Conservation (phyloP, 208 protist genomes). For the Blechomonas ayalai region DNA sequence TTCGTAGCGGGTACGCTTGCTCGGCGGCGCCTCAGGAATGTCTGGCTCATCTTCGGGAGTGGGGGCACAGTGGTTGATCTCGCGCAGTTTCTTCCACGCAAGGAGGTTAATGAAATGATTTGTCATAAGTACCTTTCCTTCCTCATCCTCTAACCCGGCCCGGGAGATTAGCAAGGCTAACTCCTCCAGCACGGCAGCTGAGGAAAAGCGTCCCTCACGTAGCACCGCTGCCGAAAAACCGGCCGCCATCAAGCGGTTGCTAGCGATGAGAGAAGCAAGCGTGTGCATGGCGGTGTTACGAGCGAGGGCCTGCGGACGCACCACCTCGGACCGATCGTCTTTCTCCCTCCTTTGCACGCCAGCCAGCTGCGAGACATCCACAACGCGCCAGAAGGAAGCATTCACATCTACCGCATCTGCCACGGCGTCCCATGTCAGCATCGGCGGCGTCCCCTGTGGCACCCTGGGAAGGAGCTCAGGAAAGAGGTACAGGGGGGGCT, state of each 20-base stretch:
- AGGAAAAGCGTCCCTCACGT: conserved; percentile 47
- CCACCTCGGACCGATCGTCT: not conserved
- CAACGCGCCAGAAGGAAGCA: conserved; percentile 65
- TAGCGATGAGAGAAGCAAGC: conserved; percentile 54
- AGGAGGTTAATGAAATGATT: conserved; percentile 87
- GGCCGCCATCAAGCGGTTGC: conserved; percentile 44
- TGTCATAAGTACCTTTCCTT: conserved; percentile 58
- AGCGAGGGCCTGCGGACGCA: not conserved
- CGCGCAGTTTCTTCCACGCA: conserved; percentile 62
- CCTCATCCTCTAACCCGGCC: conserved; percentile 31
- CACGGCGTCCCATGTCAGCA: conserved; percentile 70
- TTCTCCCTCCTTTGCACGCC: not conserved
- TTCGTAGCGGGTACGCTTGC: not conserved
- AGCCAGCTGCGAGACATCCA: conserved; percentile 31
- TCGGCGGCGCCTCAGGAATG: not conserved
- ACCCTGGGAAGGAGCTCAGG: conserved; percentile 73
- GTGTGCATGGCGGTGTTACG: conserved; percentile 6
- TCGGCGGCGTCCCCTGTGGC: conserved; percentile 43
- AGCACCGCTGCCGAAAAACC: conserved; percentile 48
- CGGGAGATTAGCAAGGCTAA: conserved; percentile 29
- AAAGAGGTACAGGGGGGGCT: conserved; percentile 85
- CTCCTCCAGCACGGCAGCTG: conserved; percentile 46
- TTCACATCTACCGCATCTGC: conserved; percentile 62
- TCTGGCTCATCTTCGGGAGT: not conserved
- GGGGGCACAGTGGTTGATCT: conserved; percentile 53